These are phyloP conservation scores for Ceratocystis eucalypticola DNA, from an alignment of 2,329 filamentous ascomycete species.

Conservation along the genomic window DNA sequence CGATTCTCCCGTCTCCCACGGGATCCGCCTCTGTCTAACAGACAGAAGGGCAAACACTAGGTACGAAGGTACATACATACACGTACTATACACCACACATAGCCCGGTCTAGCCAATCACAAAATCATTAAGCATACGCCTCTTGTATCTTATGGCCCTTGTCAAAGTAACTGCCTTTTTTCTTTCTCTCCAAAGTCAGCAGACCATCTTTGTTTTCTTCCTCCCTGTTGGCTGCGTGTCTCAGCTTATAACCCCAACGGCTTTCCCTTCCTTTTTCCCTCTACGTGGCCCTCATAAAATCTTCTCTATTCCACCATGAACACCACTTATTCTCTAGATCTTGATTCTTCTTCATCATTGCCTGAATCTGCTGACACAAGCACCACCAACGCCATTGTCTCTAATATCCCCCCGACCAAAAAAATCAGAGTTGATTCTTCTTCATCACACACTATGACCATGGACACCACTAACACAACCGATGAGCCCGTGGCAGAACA, in stretches of 20 bases:
- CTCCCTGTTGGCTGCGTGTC: not conserved
- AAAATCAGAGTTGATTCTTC: conserved; percentile 9
- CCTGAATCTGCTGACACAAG: not conserved
- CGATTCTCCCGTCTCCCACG: not conserved
- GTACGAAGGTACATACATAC: not conserved
- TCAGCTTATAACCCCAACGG: conserved; percentile 13
- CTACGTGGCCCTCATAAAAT: not conserved
- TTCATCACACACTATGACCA: conserved; percentile 9
- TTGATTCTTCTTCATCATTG: conserved; percentile 8
- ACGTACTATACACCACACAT: not conserved
- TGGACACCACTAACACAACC: conserved; percentile 7
- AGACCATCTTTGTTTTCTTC: not conserved
- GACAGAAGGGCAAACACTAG: not conserved
- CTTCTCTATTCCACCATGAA: conserved; percentile 14
- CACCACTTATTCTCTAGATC: conserved; percentile 14
- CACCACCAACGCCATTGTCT: not conserved
- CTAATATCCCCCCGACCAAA: not conserved
- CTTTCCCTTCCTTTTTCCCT: not conserved
- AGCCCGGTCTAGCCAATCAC: not conserved
- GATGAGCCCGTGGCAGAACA: not conserved
- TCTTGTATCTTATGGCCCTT: conserved; percentile 1
- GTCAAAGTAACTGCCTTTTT: not conserved
- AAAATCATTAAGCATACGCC: not conserved
- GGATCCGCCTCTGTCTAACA: not conserved
- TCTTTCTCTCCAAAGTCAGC: not conserved